Conservation (phyloP, 148 eudicot species). For the Cornus controversa region DNA sequence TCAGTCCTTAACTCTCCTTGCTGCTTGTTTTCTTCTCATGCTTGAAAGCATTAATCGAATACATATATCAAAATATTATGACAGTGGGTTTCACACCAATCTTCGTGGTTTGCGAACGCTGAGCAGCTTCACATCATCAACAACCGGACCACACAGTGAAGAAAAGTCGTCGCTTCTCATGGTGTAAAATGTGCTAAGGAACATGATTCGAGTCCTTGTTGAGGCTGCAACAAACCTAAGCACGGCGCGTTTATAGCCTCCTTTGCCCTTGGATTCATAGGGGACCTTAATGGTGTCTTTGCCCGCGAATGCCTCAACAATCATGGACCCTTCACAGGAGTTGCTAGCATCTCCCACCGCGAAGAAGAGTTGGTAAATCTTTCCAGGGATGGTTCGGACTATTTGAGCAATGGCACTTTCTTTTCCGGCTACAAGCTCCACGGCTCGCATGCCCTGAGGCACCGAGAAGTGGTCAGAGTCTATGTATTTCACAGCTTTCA, state of each 20-base stretch:
- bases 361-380: constrained; percentile 52
- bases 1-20: not conserved
- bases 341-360: constrained; percentile 88
- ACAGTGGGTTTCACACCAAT: constrained; percentile 12
- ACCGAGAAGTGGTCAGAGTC: constrained; percentile 77
- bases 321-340: constrained; percentile 73
- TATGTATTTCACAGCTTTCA: constrained; percentile 86
- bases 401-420: constrained; percentile 87
- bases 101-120: constrained; percentile 59
- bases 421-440: constrained; percentile 85
- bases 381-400: constrained; percentile 54
- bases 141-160: constrained; percentile 85
- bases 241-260: constrained; percentile 72
- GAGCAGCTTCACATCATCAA: constrained; percentile 71
- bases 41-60: too few relatives aligned
- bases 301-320: constrained; percentile 84
- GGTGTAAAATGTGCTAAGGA: constrained; percentile 72
- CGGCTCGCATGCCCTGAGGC: constrained; percentile 60
- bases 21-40: not conserved
- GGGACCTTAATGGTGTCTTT: constrained; percentile 65
- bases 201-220: constrained; percentile 61
- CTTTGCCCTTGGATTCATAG: constrained; percentile 79
- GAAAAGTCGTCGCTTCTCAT: constrained; percentile 77
- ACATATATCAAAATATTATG: not conserved
- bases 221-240: constrained; percentile 59